Evolutionary conservation across 257 asterid species (phyloP), one percentile per base, ranked within the genome.

Genomic region (Rubia yunnanensis): DNA sequence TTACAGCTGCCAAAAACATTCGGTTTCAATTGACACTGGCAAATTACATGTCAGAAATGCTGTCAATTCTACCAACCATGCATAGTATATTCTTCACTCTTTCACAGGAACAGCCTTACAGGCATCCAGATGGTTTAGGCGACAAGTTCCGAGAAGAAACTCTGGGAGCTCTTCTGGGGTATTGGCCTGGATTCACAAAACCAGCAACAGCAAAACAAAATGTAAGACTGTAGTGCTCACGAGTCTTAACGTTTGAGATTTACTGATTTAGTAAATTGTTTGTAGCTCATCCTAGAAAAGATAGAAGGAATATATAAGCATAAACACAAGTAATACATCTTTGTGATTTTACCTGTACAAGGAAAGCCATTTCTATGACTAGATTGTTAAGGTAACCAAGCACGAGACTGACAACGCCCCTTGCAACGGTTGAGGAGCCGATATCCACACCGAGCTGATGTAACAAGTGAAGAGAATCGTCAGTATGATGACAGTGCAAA

Each of bases 351-450:
- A 89, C 98, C 97, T 92, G 98, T 79, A 92, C 78, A 28, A 92
- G 79, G 79, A 92, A 92, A 35, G 98, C 96, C 96, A 92, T 80
- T 74, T 89, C 97, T 72, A 92, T 82, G 35, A 92, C 94, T 69
- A 92, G 82, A 80, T 87, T 87, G 86, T 78, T 87, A 27, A 92
- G 92, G 82, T 85, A 92, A 50, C 98, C 97, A 52, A 92, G 91
- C 79, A 87, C 91, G 38, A 89, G 96, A 84, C 84, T 84, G 31
- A 89, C 89, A 10, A 92, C 95, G 1, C 96, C 94, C 77, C 96
- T 84, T 5, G 96, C 95, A 49, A 87, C 92, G 0, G 96, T 79
- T 26, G 98, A 92, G 28, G 98, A 92, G 65, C 98, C 97, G 60
- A 89, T 75, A 62, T 88, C 88, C 30, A 92, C 66, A 38, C 79